Conservation (phyloP, 2,329 filamentous ascomycete genomes). For the Talaromyces piceae region DNA sequence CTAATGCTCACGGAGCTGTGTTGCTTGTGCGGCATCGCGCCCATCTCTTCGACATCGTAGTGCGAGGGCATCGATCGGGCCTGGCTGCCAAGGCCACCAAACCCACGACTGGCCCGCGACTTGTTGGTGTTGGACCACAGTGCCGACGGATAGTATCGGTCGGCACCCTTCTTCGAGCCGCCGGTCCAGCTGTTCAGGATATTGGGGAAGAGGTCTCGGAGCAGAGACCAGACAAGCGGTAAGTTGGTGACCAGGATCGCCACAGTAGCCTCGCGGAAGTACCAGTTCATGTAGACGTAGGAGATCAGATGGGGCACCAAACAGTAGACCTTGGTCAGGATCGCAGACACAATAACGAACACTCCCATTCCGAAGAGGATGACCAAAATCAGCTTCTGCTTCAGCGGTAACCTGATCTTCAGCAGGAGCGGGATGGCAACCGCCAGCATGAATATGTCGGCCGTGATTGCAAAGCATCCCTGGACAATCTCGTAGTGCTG, state of each 20-base stretch:
- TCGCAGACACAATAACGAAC: conserved; percentile 43
- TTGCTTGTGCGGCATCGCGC: conserved; percentile 21
- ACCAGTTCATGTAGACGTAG: conserved; percentile 42
- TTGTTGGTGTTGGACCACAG: conserved; percentile 16
- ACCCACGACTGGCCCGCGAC: conserved; percentile 17
- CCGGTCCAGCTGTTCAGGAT: conserved; percentile 33
- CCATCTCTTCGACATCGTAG: conserved; percentile 25
- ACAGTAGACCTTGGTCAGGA: conserved; percentile 44
- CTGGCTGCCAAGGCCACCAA: conserved; percentile 22
- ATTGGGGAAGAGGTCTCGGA: conserved; percentile 42
- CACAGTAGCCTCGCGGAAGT: conserved; percentile 40
- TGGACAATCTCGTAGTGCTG: conserved; percentile 41
- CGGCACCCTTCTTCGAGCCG: conserved; percentile 24
- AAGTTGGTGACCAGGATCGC: conserved; percentile 45
- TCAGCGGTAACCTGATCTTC: conserved; percentile 32
- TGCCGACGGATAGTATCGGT: conserved; percentile 21
- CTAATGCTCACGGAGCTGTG: conserved; percentile 21
- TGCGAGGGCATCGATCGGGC: conserved; percentile 17
- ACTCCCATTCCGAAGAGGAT: conserved; percentile 39
- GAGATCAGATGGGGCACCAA: conserved; percentile 35
- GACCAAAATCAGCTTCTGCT: conserved; percentile 38
- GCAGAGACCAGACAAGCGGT: conserved; percentile 45
- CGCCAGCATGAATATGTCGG: conserved; percentile 37
- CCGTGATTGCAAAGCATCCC: conserved; percentile 39
- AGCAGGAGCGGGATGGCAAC: conserved; percentile 38